Evolutionary conservation across 306 rosid genomes (phyloP).

Genomic region (Argentina anserina): DNA sequence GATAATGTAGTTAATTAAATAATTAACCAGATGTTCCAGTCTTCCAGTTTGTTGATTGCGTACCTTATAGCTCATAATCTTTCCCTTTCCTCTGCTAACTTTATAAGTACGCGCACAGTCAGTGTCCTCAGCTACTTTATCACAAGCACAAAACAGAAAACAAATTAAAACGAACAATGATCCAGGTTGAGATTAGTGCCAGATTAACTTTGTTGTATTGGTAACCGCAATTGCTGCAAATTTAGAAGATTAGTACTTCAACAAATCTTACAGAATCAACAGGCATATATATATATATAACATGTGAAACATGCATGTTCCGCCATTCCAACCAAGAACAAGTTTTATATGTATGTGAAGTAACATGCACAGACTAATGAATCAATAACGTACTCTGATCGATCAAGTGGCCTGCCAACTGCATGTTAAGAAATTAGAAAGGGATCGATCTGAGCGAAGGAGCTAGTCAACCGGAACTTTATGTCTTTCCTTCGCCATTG

Average conservation of each 20-base stretch:
- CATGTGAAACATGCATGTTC: conserved; percentile 12
- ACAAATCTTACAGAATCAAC: conserved; percentile 4
- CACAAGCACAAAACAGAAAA: background rate
- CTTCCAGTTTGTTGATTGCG: background rate
- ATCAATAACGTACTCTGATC: background rate
- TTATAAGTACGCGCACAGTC: background rate
- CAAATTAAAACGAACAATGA: background rate
- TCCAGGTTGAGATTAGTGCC: background rate
- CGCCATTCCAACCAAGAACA: background rate
- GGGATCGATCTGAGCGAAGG: background rate
- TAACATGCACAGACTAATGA: background rate
- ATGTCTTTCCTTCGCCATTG: conserved; percentile 5
- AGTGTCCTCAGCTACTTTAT: background rate
- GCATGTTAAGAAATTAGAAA: background rate
- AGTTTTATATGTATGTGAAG: background rate
- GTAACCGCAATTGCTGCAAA: background rate
- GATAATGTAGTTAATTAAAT: background rate
- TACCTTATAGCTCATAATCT: background rate
- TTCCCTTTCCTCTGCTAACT: background rate
- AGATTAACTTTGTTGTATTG: background rate
- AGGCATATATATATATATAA: background rate
- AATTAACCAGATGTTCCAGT: background rate
- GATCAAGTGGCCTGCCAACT: conserved; percentile 3
- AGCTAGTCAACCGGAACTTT: conserved; percentile 1
- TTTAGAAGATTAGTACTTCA: background rate